Percentiles rank a stretch among this genome's conserved stretches.
phyloP scores from a whole-genome alignment of 768 basidiomycete genomes.

The Tricholoma flavovirens region DNA sequence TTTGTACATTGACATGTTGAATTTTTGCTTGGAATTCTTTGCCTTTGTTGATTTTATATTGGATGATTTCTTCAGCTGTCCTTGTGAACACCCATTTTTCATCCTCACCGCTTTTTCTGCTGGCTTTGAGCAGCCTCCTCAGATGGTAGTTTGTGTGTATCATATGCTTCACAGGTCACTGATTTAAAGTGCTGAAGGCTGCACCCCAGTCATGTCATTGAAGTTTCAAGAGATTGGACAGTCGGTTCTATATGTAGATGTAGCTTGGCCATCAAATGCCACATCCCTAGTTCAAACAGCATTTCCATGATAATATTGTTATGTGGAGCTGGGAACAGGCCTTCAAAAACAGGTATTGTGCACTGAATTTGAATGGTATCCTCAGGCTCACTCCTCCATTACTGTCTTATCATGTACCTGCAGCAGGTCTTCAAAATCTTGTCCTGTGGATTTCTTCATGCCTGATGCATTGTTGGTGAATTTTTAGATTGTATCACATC shows the following conservation, averaged over 20 bases:
- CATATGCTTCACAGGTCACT: conserved; percentile 5
- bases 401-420: conserved; percentile 16
- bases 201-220: conserved; percentile 6
- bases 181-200: conserved; percentile 8
- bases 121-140: conserved; percentile 9
- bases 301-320: conserved; percentile 13
- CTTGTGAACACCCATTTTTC: neutral
- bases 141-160: conserved; percentile 7
- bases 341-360: conserved; percentile 10
- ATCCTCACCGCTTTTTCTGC: neutral
- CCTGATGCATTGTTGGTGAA: no score
- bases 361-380: conserved; percentile 1
- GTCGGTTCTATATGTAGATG: conserved; percentile 15
- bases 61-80: neutral
- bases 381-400: no score
- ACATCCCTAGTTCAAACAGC: conserved; percentile 13
- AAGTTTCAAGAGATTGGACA: conserved; percentile 4
- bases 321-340: conserved; percentile 9
- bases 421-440: conserved; percentile 25
- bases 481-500: conserved; percentile 4
- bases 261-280: conserved; percentile 23
- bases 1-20: neutral
- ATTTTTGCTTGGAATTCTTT: neutral
- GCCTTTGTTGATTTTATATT: neutral
- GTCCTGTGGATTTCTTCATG: conserved; percentile 18